phyloP scores from a whole-genome alignment of 345 rosid species.

The Dimocarpus longan region DNA sequence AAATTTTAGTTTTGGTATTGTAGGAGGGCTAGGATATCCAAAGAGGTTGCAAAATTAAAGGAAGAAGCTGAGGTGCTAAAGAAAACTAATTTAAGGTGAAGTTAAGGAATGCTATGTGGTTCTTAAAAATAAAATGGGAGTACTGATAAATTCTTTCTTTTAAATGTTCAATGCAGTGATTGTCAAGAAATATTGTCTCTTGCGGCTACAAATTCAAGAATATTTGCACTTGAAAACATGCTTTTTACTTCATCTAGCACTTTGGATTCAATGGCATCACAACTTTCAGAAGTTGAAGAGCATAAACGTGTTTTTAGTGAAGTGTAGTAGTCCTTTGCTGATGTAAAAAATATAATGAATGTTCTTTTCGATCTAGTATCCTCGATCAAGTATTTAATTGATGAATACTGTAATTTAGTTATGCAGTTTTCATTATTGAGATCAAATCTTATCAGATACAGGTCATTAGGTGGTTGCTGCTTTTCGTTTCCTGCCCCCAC shows the following conservation, averaged over 20 bases:
- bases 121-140: neutral
- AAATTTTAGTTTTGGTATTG: slow-evolving; percentile 23
- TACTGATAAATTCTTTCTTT: neutral
- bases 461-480: neutral
- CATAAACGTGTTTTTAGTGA: slow-evolving; percentile 85
- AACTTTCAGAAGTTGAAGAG: slow-evolving; percentile 95
- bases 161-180: slow-evolving; percentile 45
- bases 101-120: neutral
- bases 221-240: slow-evolving; percentile 95
- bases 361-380: slow-evolving; percentile 82
- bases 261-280: slow-evolving; percentile 94
- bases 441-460: neutral
- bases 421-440: neutral
- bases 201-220: slow-evolving; percentile 93
- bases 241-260: slow-evolving; percentile 85
- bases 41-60: slow-evolving; percentile 77
- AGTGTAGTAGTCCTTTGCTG: slow-evolving; percentile 80
- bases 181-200: slow-evolving; percentile 73
- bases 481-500: too few relatives aligned
- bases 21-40: slow-evolving; percentile 93
- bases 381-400: slow-evolving; percentile 59
- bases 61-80: slow-evolving; percentile 68
- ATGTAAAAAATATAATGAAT: slow-evolving; percentile 85
- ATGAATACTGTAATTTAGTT: neutral
- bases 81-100: slow-evolving; percentile 65